Conservation (phyloP, 23 red algal species). For the Gracilariopsis chorda region DNA sequence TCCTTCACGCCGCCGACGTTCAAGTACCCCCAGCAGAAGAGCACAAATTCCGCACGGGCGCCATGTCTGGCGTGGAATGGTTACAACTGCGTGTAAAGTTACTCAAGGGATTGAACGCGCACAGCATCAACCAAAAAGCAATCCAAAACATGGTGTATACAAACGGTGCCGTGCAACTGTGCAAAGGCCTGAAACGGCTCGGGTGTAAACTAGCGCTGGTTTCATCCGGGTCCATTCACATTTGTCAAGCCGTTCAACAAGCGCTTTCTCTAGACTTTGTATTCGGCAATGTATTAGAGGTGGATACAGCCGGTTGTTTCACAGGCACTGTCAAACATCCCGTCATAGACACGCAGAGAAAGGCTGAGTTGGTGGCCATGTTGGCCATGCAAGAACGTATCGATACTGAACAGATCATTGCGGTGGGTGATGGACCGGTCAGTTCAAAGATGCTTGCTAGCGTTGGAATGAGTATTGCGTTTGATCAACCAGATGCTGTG, state of each 20-base stretch:
- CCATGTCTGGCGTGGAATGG: conserved; percentile 32
- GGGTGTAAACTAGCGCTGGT: conserved; percentile 89
- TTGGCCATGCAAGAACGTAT: conserved; percentile 95
- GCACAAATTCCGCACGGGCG: not conserved
- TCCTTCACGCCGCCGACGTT: conserved; percentile 63
- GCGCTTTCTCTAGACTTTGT: conserved; percentile 81
- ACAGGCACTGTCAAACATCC: conserved; percentile 73
- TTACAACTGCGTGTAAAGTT: conserved; percentile 33
- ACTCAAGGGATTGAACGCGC: conserved; percentile 1
- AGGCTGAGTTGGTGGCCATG: conserved; percentile 87
- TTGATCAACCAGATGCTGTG: conserved; percentile 84
- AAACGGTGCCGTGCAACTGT: conserved; percentile 74
- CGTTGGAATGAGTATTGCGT: conserved; percentile 87
- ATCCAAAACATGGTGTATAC: conserved; percentile 64
- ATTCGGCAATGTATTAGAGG: conserved; percentile 81
- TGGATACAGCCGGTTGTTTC: conserved; percentile 63
- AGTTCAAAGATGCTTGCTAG: conserved; percentile 77
- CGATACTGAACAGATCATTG: conserved; percentile 86
- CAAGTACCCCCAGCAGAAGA: not conserved
- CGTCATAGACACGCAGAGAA: conserved; percentile 83
- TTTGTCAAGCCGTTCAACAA: conserved; percentile 76
- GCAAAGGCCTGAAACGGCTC: conserved; percentile 73
- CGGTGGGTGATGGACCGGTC: conserved; percentile 96
- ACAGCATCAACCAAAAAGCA: not conserved
- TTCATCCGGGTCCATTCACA: conserved; percentile 66